These are phyloP conservation scores for Reutealis trisperma DNA, from an alignment of 345 rosid species.

Conservation along the genomic window DNA sequence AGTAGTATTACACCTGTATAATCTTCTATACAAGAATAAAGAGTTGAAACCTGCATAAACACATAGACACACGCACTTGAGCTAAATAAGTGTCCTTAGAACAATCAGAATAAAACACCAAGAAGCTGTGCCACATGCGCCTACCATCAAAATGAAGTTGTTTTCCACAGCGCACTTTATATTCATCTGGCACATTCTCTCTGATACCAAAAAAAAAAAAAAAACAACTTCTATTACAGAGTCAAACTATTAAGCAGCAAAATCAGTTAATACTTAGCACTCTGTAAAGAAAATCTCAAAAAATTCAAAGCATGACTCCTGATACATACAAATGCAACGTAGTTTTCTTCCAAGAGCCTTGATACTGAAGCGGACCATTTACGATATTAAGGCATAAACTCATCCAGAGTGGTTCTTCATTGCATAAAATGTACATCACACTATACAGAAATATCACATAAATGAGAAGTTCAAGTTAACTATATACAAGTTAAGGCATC, in stretches of 20 bases:
- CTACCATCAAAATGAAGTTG: slow-evolving; percentile 72
- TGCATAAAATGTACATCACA: slow-evolving; percentile 81
- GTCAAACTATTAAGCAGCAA: background rate
- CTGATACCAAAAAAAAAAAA: slow-evolving; percentile 35
- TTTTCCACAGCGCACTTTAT: slow-evolving; percentile 34
- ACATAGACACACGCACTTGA: slow-evolving; percentile 9
- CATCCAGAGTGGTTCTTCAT: slow-evolving; percentile 97
- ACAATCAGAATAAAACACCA: slow-evolving; percentile 1
- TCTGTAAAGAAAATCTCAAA: background rate
- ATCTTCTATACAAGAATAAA: slow-evolving; percentile 75
- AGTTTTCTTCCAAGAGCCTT: slow-evolving; percentile 91
- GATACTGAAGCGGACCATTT: slow-evolving; percentile 57
- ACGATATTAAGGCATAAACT: slow-evolving; percentile 53
- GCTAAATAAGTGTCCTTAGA: slow-evolving; percentile 12
- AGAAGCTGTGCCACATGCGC: slow-evolving; percentile 5
- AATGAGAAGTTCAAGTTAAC: background rate
- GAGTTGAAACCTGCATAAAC: slow-evolving; percentile 76
- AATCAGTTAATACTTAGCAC: background rate
- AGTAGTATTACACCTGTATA: slow-evolving; percentile 77
- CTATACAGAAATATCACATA: slow-evolving; percentile 36
- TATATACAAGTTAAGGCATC: background rate
- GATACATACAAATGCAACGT: slow-evolving; percentile 56
- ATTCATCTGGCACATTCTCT: slow-evolving; percentile 54
- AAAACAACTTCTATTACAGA: background rate
- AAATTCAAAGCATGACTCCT: background rate